Conservation (phyloP, 2,329 filamentous ascomycete genomes). For the Sporothrix luriei region DNA sequence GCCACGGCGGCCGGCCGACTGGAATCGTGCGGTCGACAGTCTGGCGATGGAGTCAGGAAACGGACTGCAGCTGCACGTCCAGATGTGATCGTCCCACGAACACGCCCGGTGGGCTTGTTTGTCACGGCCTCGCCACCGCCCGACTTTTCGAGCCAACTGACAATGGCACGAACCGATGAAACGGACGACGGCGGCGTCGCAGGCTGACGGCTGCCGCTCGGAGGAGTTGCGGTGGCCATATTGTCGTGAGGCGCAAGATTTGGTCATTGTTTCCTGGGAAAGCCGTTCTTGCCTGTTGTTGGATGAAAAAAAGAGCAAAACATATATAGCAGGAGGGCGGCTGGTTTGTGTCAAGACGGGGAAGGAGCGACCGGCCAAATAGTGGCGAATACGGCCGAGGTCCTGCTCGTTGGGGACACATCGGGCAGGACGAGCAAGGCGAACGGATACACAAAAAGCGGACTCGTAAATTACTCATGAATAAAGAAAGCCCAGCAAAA, state of each 20-base stretch:
- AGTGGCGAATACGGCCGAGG: conserved; percentile 20
- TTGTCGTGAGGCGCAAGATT: not conserved
- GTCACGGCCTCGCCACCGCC: not conserved
- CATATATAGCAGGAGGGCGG: not conserved
- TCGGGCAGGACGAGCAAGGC: conserved; percentile 18
- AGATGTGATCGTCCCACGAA: not conserved
- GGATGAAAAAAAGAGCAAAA: not conserved
- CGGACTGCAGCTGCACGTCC: not conserved
- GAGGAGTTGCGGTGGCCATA: not conserved
- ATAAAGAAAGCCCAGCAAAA: not conserved
- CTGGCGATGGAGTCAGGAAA: not conserved
- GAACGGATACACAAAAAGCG: not conserved
- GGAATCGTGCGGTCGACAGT: no score
- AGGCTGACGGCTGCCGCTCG: not conserved
- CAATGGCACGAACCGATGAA: conserved; percentile 30
- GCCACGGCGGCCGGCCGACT: not conserved
- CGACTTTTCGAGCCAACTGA: conserved; percentile 28
- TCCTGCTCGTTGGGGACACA: conserved; percentile 6
- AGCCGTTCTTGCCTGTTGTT: not conserved
- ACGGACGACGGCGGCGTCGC: not conserved
- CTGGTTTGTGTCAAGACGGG: not conserved
- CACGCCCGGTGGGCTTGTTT: not conserved
- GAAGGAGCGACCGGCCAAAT: conserved; percentile 22
- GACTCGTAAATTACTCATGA: not conserved
- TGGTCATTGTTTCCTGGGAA: not conserved